Conservation (phyloP, 2,329 filamentous ascomycete genomes). For the Aquanectria penicillioides region DNA sequence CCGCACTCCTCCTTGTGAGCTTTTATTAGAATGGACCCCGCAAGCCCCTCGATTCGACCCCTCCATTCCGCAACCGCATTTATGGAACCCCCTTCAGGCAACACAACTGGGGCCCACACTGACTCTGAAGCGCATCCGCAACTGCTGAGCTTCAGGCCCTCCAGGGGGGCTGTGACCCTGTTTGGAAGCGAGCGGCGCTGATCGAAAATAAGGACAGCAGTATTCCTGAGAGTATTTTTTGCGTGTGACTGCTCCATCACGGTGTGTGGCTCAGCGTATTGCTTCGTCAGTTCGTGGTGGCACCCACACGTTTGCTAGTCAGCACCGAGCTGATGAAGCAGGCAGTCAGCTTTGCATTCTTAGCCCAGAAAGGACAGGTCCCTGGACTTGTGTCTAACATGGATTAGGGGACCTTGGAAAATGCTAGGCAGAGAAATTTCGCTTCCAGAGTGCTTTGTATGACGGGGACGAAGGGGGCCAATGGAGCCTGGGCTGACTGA, state of each 20-base stretch:
- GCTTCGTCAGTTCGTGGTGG: slow-evolving; percentile 40
- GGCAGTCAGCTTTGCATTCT: slow-evolving; percentile 10
- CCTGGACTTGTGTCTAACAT: neutral
- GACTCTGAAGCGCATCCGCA: slow-evolving; percentile 3
- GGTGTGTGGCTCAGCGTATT: slow-evolving; percentile 36
- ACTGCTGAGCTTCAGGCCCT: slow-evolving; percentile 13
- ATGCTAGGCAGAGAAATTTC: neutral
- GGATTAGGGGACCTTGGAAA: neutral
- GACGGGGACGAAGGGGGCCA: no score
- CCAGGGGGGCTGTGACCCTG: slow-evolving; percentile 10
- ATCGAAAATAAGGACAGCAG: neutral
- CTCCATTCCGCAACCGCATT: slow-evolving; percentile 15
- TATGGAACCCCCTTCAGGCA: slow-evolving; percentile 8
- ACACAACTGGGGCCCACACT: neutral
- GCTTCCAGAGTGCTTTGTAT: no score
- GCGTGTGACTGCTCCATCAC: neutral
- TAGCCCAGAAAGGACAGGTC: neutral
- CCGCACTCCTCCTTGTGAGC: no score
- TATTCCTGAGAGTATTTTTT: neutral
- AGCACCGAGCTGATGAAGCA: slow-evolving; percentile 20
- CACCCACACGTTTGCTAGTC: slow-evolving; percentile 28
- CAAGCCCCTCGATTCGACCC: slow-evolving; percentile 19
- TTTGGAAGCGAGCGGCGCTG: neutral
- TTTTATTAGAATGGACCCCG: slow-evolving; percentile 18
- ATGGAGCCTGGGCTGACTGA: no score